These are phyloP conservation scores for Beauveria bassiana DNA, from an alignment of 2,329 filamentous ascomycete genomes.

Conservation along the genomic window DNA sequence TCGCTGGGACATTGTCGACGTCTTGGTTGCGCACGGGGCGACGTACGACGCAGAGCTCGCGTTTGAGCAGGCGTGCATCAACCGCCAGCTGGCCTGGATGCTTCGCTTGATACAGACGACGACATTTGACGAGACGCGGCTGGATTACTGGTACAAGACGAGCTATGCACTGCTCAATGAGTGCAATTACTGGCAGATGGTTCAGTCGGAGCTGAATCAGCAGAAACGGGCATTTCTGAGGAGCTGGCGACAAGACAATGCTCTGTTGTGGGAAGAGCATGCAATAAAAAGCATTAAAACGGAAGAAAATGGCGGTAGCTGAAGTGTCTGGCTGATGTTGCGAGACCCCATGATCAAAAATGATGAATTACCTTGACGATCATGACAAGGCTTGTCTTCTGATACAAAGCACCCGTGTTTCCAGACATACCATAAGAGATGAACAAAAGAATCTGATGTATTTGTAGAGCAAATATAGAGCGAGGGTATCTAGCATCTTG, in stretches of 20 bases:
- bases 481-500: slow-evolving; percentile 7
- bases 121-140: not conserved
- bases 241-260: not conserved
- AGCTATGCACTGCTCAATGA: not conserved
- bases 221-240: not conserved
- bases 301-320: too few relatives aligned
- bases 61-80: not conserved
- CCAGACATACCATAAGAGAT: not conserved
- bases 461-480: slow-evolving; percentile 1
- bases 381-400: too few relatives aligned
- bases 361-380: too few relatives aligned
- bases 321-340: too few relatives aligned
- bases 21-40: not conserved
- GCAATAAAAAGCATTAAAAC: too few relatives aligned
- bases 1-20: not conserved
- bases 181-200: not conserved
- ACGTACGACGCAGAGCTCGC: not conserved
- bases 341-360: too few relatives aligned
- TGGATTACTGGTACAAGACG: not conserved
- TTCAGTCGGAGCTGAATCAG: not conserved
- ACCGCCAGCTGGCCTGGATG: not conserved
- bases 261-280: too few relatives aligned
- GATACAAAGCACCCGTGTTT: too few relatives aligned
- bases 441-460: not conserved
- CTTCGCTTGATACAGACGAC: not conserved